Percentiles rank a stretch among this genome's conserved stretches.
Evolutionary conservation across 164 flowering plant species (phyloP).

Genomic region (Kingdonia uniflora): DNA sequence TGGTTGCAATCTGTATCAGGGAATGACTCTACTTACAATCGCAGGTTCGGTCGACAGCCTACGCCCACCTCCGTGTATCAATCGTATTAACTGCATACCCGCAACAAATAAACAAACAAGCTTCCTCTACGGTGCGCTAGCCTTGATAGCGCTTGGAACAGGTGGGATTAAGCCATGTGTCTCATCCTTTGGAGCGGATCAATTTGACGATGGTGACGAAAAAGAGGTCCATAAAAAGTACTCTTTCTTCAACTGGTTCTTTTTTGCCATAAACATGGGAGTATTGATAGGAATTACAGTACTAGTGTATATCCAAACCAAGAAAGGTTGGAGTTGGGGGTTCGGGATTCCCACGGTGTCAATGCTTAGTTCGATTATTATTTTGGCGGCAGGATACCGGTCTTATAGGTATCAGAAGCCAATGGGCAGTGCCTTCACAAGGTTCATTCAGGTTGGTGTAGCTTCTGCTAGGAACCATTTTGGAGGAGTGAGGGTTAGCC

Average conservation of each 20-base stretch:
- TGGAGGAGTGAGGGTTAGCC: constrained; percentile 21
- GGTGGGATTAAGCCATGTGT: constrained; percentile 15
- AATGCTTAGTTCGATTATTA: constrained; percentile 27
- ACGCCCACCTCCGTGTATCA: constrained; percentile 40
- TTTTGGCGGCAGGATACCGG: constrained; percentile 26
- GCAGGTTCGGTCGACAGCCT: constrained; percentile 46
- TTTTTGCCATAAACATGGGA: constrained; percentile 71
- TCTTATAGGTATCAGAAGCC: constrained; percentile 56
- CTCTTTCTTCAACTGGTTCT: constrained; percentile 77
- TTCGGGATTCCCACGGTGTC: constrained; percentile 39
- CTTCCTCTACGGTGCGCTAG: constrained; percentile 38
- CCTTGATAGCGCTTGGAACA: constrained; percentile 58
- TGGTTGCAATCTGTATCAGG: constrained; percentile 19
- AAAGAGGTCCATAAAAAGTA: constrained; percentile 39
- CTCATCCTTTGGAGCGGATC: constrained; percentile 45
- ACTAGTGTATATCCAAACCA: constrained; percentile 34
- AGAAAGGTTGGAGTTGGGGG: constrained; percentile 50
- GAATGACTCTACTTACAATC: constrained; percentile 51
- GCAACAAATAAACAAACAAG: constrained; percentile 31
- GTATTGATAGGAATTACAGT: constrained; percentile 47
- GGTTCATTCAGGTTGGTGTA: constrained; percentile 55
- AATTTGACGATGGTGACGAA: constrained; percentile 48
- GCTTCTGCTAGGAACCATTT: constrained; percentile 36
- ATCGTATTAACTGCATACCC: constrained; percentile 11
- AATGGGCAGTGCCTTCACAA: constrained; percentile 64